Conservation (phyloP, 768 basidiomycete species). For the Ramaria rubella region DNA sequence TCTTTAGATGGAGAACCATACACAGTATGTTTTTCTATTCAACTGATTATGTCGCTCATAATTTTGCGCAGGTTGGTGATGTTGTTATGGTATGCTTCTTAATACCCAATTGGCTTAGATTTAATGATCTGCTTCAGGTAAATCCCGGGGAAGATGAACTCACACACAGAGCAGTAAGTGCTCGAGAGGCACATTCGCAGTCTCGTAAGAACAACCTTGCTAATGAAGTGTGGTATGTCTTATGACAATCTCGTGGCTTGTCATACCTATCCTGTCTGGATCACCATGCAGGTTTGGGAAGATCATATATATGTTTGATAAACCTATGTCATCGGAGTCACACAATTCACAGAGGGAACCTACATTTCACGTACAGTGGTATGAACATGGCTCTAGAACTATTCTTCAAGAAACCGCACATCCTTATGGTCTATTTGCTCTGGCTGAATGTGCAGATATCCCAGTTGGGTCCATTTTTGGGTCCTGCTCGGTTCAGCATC, state of each 20-base stretch:
- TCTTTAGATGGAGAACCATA: constrained; percentile 54
- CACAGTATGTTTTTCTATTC: constrained; percentile 32
- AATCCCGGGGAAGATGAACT: constrained; percentile 48
- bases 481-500: constrained; percentile 45
- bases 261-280: background rate
- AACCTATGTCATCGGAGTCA: constrained; percentile 10
- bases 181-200: constrained; percentile 33
- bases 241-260: background rate
- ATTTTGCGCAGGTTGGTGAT: constrained; percentile 48
- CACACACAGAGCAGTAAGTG: constrained; percentile 34
- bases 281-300: constrained; percentile 51
- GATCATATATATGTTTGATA: constrained; percentile 59
- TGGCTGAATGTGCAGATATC: constrained; percentile 52
- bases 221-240: constrained; percentile 53
- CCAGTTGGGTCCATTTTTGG: constrained; percentile 49
- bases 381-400: constrained; percentile 58
- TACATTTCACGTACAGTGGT: constrained; percentile 67
- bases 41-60: background rate
- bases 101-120: background rate
- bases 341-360: constrained; percentile 28
- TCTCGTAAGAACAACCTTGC: constrained; percentile 47
- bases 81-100: constrained; percentile 44
- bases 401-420: constrained; percentile 62
- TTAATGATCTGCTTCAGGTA: constrained; percentile 4
- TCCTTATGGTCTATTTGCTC: constrained; percentile 49